Percentiles rank a stretch among this genome's conserved stretches.
Evolutionary conservation across 1,284 basidiomycete genomes (phyloP).

Genomic region (Ganoderma boninense): DNA sequence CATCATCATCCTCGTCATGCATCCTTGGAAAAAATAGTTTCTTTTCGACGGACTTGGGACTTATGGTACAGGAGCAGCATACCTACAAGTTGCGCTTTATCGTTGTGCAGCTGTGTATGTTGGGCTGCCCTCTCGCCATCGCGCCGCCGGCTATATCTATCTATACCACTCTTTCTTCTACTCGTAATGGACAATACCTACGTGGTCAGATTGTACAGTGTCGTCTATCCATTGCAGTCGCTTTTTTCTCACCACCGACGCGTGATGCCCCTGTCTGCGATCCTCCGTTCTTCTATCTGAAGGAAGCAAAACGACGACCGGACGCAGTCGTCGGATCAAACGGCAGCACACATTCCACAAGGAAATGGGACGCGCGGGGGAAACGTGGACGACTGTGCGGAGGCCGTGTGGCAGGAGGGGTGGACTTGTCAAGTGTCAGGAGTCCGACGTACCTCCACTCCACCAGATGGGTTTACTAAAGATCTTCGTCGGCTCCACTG

Average conservation of each 20-base stretch:
- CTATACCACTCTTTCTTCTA: slow-evolving; percentile 14
- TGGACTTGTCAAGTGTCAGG: background rate
- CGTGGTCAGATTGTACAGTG: slow-evolving; percentile 11
- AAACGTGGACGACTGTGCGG: slow-evolving; percentile 14
- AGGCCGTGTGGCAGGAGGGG: slow-evolving; percentile 18
- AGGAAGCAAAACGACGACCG: background rate
- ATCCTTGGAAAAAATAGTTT: slow-evolving; percentile 31
- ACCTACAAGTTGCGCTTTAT: slow-evolving; percentile 11
- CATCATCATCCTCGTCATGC: slow-evolving; percentile 57
- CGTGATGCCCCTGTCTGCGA: slow-evolving; percentile 18
- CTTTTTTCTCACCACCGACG: slow-evolving; percentile 5
- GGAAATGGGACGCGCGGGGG: background rate
- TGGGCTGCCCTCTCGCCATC: slow-evolving; percentile 12
- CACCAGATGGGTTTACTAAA: slow-evolving; percentile 8
- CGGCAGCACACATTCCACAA: background rate
- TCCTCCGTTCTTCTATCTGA: slow-evolving; percentile 10
- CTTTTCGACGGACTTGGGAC: slow-evolving; percentile 17
- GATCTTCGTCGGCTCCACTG: slow-evolving; percentile 15
- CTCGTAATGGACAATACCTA: slow-evolving; percentile 26
- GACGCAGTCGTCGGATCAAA: background rate
- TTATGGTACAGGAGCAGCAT: slow-evolving; percentile 19
- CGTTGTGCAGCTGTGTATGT: slow-evolving; percentile 7
- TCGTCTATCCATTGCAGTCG: slow-evolving; percentile 4
- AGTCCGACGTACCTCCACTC: slow-evolving; percentile 9
- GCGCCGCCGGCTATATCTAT: slow-evolving; percentile 28